Evolutionary conservation across 2,329 filamentous ascomycete species (phyloP).

Genomic region (Triangularia verruculosa): DNA sequence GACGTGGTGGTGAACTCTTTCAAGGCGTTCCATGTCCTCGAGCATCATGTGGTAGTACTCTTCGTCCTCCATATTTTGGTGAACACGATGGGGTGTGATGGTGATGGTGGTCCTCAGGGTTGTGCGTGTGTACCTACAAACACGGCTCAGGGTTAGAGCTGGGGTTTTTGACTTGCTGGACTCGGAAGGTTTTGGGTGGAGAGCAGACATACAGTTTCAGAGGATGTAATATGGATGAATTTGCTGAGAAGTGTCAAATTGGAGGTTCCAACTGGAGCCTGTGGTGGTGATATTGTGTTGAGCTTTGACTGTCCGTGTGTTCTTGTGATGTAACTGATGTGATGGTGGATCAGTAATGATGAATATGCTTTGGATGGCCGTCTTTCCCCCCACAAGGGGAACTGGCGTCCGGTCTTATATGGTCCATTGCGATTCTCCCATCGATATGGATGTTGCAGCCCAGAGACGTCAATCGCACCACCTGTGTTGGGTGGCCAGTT

Average conservation of each 20-base stretch:
- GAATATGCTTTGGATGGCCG: neutral
- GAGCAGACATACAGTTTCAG: neutral
- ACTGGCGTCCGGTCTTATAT: neutral
- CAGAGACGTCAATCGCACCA: neutral
- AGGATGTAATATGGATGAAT: neutral
- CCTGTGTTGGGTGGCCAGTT: neutral
- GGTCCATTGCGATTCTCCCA: neutral
- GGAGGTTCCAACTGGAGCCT: too few species aligned
- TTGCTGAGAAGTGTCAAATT: neutral
- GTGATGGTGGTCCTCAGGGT: neutral
- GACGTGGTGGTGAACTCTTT: slow-evolving; percentile 22
- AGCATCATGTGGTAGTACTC: slow-evolving; percentile 26
- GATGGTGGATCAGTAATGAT: neutral
- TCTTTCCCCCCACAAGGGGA: neutral
- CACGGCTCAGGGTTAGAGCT: neutral
- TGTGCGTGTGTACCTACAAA: neutral
- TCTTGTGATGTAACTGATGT: neutral
- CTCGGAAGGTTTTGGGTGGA: neutral
- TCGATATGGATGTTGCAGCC: neutral
- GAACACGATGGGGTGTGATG: neutral
- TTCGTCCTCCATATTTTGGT: slow-evolving; percentile 22
- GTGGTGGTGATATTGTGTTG: too few species aligned
- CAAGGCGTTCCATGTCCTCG: slow-evolving; percentile 22
- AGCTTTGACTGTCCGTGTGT: neutral
- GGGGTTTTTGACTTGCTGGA: neutral